Percentiles rank a stretch among this genome's conserved stretches.
phyloP scores from a whole-genome alignment of 768 basidiomycete genomes.

The Russula emetica region DNA sequence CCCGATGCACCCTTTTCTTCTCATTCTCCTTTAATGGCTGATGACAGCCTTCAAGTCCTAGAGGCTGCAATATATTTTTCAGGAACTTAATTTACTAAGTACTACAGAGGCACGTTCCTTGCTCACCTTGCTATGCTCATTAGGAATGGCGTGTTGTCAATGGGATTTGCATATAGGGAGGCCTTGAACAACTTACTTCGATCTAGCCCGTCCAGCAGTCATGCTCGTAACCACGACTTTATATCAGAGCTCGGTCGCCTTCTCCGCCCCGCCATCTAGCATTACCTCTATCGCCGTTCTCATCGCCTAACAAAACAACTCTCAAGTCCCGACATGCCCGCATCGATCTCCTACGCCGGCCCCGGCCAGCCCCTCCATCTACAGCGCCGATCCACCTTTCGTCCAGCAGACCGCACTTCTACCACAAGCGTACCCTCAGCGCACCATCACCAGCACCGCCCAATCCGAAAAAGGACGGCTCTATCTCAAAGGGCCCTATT shows the following conservation, averaged over 20 bases:
- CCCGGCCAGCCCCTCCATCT: background rate
- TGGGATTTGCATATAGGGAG: no score
- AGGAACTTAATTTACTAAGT: no score
- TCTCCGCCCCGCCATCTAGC: background rate
- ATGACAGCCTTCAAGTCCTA: no score
- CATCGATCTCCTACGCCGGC: background rate
- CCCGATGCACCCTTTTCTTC: no score
- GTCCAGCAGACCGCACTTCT: background rate
- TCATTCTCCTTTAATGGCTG: no score
- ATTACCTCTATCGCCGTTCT: no score
- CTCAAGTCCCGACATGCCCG: no score
- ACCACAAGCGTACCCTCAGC: background rate
- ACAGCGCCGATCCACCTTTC: background rate
- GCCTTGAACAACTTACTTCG: background rate
- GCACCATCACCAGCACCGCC: background rate
- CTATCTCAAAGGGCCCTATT: slow-evolving; percentile 8
- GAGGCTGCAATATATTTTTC: no score
- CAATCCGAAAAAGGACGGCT: background rate
- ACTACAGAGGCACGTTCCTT: no score
- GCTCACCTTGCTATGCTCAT: background rate
- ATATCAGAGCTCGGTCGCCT: background rate
- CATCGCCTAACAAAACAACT: no score
- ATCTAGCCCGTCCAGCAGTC: background rate
- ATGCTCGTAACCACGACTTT: background rate
- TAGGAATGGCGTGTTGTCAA: no score